Evolutionary conservation across 345 rosid species (phyloP).

Genomic region (Sisymbrium altissimum): DNA sequence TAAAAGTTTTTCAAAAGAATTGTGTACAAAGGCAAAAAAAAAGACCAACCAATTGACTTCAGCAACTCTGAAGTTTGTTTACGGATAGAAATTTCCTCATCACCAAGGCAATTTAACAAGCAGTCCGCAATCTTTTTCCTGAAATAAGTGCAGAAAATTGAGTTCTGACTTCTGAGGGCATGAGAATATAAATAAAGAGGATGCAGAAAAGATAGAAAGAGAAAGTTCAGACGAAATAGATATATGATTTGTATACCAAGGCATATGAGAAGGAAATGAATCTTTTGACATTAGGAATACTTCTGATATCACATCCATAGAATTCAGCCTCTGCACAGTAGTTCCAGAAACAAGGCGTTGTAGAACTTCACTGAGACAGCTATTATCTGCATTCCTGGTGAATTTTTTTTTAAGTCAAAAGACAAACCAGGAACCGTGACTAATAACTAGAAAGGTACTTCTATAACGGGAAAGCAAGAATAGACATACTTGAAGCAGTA

Average conservation of each 20-base stretch:
- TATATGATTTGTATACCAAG: constrained; percentile 47
- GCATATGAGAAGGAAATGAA: constrained; percentile 45
- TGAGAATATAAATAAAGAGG: too few species aligned
- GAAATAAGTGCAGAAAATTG: constrained; percentile 23
- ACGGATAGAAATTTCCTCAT: constrained; percentile 54
- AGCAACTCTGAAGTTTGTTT: constrained; percentile 53
- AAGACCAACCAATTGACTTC: constrained; percentile 57
- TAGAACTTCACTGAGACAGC: constrained; percentile 65
- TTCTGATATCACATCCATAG: constrained; percentile 75
- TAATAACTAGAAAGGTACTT: background rate
- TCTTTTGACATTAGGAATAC: constrained; percentile 44
- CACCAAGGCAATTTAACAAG: constrained; percentile 59
- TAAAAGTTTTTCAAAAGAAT: background rate
- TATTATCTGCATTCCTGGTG: constrained; percentile 50
- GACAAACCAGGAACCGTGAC: background rate
- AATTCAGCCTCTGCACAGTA: constrained; percentile 60
- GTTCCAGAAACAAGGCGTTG: constrained; percentile 64
- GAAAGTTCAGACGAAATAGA: constrained; percentile 4
- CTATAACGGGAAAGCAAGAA: constrained; percentile 7
- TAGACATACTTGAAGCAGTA: constrained; percentile 60
- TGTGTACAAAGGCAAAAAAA: constrained; percentile 4
- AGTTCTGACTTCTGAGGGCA: constrained; percentile 10
- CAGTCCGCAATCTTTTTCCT: constrained; percentile 66
- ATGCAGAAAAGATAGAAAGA: too few species aligned
- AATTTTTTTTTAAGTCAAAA: constrained; percentile 38